Base-by-base conservation (phyloP, 208 protist genomes). In the Trypanosoma melophagium region DNA sequence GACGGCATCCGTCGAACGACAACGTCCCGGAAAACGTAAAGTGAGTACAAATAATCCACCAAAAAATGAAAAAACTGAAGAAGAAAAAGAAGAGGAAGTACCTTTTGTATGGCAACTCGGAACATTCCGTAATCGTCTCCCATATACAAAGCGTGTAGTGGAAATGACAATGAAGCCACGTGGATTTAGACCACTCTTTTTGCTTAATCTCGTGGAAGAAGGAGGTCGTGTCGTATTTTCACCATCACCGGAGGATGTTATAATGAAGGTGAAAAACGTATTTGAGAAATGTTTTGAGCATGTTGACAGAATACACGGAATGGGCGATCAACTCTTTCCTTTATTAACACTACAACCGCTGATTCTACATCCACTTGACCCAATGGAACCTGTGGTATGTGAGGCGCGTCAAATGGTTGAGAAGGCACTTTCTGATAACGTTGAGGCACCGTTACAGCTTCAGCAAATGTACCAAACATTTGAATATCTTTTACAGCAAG, bases 271-370 rank as follows among this genome's bases (percentile, higher is more conserved):
- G 53, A 50, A 67, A 63, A 60, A 21, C 25, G 90, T 93, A 44
- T 83, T 96, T 60, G 79, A 89, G 31, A 71, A 78, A 66, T 95
- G 93, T 66, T 93, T 96, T 64, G 75, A 73, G 28, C 81, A 93
- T 71, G 82, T 74, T n/a, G 71, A 84, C 65, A 69, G 71, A 51
- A 80, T 98, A 10, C 50, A 66, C 8, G 90, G 81, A 42, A 92
- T 98, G 80, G 94, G 94, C 14, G 92, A 96, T 64, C 89, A 96
- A 77, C 76, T 98, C 5, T 97, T 98, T 58, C 94, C 94, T 0
- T 63, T 98, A 51, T 76, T 98, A 22, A 79, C 84, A 62, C 53
- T 98, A 52, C 61, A 45, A 14, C 77, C 77, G n/a, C 53, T 75
- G 60, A 76, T 76, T 22, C 75, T 95, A 59, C 49, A 47, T 10